Percentiles rank a stretch among this genome's conserved stretches.
Evolutionary conservation across 108 stramenopile species (phyloP).

Genomic region (Stephanodiscus minutulus): DNA sequence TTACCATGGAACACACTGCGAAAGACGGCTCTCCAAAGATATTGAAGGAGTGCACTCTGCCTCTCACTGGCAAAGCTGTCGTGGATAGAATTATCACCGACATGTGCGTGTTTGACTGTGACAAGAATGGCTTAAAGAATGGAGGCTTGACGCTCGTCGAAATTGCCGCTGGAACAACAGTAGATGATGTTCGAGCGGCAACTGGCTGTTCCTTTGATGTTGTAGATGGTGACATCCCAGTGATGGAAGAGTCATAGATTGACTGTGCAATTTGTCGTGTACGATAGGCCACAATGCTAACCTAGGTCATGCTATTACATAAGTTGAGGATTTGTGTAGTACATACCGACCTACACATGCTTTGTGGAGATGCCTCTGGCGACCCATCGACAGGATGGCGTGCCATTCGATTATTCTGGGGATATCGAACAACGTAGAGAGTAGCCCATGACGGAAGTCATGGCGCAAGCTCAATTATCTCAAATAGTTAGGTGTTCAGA

Average conservation of each 20-base stretch:
- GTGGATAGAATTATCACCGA: constrained; percentile 95
- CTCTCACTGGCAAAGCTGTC: constrained; percentile 87
- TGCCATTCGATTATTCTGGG: no score
- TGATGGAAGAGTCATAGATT: constrained; percentile 38
- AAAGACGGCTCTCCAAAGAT: constrained; percentile 91
- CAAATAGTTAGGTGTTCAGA: no score
- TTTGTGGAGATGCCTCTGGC: no score
- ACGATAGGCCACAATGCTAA: no score
- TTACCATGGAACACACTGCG: constrained; percentile 93
- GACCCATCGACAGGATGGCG: no score
- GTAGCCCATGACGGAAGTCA: no score
- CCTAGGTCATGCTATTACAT: no score
- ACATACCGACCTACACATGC: no score
- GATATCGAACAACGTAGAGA: no score
- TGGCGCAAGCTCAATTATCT: no score
- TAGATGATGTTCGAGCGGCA: constrained; percentile 66
- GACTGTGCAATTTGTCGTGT: not conserved
- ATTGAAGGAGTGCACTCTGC: constrained; percentile 79
- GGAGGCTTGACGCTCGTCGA: constrained; percentile 76
- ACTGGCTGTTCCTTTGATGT: constrained; percentile 64
- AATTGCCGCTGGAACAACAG: constrained; percentile 70
- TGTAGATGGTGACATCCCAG: constrained; percentile 40
- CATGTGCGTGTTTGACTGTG: constrained; percentile 87
- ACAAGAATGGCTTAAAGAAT: constrained; percentile 55
- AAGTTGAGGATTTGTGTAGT: no score